Evolutionary conservation across 1,139 yeast species (phyloP).

Genomic region (Zygosaccharomyces sapae): DNA sequence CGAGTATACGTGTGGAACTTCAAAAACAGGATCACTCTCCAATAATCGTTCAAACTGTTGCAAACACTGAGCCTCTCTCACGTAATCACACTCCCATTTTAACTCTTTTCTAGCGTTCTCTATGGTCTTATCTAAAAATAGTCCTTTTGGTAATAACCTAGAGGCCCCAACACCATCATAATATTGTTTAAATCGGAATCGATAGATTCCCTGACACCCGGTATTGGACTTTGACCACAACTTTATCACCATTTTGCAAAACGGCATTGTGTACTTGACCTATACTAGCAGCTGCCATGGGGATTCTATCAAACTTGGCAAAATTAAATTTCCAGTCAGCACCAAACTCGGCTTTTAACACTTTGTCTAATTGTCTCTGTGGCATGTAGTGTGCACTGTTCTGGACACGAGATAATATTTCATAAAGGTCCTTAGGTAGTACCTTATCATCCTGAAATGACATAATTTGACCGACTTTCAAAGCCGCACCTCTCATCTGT

Average conservation of each 20-base stretch:
- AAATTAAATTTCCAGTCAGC: conserved; percentile 70
- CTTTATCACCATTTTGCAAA: conserved; percentile 55
- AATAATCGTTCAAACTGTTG: conserved; percentile 60
- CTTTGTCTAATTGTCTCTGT: conserved; percentile 75
- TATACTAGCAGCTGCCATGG: conserved; percentile 96
- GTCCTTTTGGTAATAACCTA: conserved; percentile 81
- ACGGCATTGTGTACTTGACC: conserved; percentile 94
- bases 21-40: conserved; percentile 64
- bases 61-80: conserved; percentile 81
- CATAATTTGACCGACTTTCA: conserved; percentile 91
- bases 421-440: conserved; percentile 79
- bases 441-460: conserved; percentile 88
- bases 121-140: conserved; percentile 85
- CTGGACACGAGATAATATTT: conserved; percentile 77
- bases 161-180: conserved; percentile 76
- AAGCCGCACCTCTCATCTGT: conserved; percentile 97
- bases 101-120: conserved; percentile 90
- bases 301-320: conserved; percentile 74
- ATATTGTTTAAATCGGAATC: conserved; percentile 90
- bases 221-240: conserved; percentile 98
- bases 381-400: conserved; percentile 98
- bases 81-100: conserved; percentile 96
- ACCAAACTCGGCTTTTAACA: conserved; percentile 72
- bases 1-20: conserved; percentile 77
- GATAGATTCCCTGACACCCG: conserved; percentile 93